These are phyloP conservation scores for Candida ascalaphidarum DNA, from an alignment of 805 yeast species.

Conservation along the genomic window DNA sequence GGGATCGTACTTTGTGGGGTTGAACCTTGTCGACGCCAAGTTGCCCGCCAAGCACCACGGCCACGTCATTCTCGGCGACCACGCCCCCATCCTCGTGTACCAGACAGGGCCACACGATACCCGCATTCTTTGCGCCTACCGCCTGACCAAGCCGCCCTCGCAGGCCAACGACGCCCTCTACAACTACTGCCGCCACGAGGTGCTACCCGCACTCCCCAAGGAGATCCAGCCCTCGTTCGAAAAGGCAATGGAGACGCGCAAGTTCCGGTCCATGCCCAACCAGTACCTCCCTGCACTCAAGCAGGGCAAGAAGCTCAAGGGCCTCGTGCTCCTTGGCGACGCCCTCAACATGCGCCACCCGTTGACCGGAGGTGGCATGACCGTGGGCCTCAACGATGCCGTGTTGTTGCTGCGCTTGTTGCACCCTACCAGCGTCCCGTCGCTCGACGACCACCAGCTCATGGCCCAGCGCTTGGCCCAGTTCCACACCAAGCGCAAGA, in stretches of 20 bases:
- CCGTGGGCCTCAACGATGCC: conserved; percentile 89
- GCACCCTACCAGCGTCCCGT: conserved; percentile 42
- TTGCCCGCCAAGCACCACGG: conserved; percentile 74
- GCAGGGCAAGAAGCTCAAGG: conserved; percentile 42
- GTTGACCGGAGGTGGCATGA: conserved; percentile 98
- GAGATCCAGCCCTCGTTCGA: conserved; percentile 58
- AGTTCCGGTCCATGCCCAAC: conserved; percentile 86
- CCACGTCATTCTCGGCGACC: conserved; percentile 80
- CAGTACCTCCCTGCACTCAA: conserved; percentile 76
- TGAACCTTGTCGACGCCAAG: conserved; percentile 65
- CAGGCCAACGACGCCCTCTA: conserved; percentile 46
- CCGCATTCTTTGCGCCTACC: conserved; percentile 81
- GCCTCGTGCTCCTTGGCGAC: conserved; percentile 82
- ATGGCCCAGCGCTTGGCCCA: conserved; percentile 50
- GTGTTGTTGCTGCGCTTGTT: conserved; percentile 58
- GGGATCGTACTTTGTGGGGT: conserved; percentile 82
- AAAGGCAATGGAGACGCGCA: conserved; percentile 45
- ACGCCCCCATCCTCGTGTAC: conserved; percentile 83
- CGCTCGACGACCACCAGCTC: conserved; percentile 47
- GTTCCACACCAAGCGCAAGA: conserved; percentile 75
- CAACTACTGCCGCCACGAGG: conserved; percentile 49
- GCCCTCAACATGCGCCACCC: conserved; percentile 98
- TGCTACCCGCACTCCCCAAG: conserved; percentile 63
- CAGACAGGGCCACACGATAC: conserved; percentile 81
- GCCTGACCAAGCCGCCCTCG: conserved; percentile 67